phyloP scores from a whole-genome alignment of 192 early-diverging fungal species.

The Umbelopsis sp. region DNA sequence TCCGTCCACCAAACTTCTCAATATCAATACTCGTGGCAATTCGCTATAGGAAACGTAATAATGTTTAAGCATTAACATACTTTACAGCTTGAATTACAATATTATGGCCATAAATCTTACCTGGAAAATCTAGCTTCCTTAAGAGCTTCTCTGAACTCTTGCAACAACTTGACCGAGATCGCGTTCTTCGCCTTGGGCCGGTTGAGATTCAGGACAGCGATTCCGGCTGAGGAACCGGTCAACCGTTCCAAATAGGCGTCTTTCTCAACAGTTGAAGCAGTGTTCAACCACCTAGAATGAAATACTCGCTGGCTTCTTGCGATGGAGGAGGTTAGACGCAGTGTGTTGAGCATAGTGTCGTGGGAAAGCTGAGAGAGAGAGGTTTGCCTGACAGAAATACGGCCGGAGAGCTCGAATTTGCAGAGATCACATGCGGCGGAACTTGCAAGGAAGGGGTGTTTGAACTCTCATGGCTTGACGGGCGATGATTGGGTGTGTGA shows the following conservation, averaged over 20 bases:
- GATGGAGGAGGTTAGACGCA: neutral
- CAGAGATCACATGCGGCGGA: slow-evolving; percentile 11
- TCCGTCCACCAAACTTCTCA: slow-evolving; percentile 75
- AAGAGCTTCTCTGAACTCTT: slow-evolving; percentile 69
- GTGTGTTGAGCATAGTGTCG: slow-evolving; percentile 9
- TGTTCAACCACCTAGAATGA: slow-evolving; percentile 1
- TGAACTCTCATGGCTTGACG: neutral
- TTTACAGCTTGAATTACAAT: neutral
- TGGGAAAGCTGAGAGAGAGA: slow-evolving; percentile 5
- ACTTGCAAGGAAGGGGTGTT: neutral
- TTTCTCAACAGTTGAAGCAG: slow-evolving; percentile 24
- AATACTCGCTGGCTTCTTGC: neutral
- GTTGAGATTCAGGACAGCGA: slow-evolving; percentile 80
- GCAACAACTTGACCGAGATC: slow-evolving; percentile 77
- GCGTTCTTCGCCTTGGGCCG: slow-evolving; percentile 89
- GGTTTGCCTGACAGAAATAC: slow-evolving; percentile 16
- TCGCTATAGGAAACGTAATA: slow-evolving; percentile 39
- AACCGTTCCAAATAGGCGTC: slow-evolving; percentile 50
- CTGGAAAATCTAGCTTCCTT: slow-evolving; percentile 64
- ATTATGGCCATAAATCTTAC: slow-evolving; percentile 38
- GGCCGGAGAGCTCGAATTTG: neutral
- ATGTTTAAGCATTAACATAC: neutral
- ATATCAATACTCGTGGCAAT: slow-evolving; percentile 71
- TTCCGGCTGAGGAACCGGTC: slow-evolving; percentile 56
- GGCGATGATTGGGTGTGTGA: neutral